phyloP scores from a whole-genome alignment of 1,284 basidiomycete species.

The Pterulicium gracile region DNA sequence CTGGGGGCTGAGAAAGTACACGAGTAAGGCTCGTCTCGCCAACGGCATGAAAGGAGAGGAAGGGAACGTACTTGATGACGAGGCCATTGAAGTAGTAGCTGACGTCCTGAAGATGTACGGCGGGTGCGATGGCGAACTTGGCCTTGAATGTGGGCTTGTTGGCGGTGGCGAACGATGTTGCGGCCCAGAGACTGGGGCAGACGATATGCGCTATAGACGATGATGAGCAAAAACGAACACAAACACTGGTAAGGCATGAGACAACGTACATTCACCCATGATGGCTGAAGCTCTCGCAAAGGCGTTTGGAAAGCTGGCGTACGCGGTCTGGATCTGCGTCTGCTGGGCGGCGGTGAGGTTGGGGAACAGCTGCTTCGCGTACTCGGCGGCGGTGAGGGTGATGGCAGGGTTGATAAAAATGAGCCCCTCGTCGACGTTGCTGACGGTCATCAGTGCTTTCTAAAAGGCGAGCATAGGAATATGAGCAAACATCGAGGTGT shows the following conservation, averaged over 20 bases:
- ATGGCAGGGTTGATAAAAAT: constrained; percentile 25
- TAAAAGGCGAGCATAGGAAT: too few species aligned
- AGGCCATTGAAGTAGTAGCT: constrained; percentile 21
- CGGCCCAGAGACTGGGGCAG: constrained; percentile 25
- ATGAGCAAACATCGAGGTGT: background rate
- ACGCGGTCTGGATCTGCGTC: constrained; percentile 16
- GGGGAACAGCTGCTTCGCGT: constrained; percentile 27
- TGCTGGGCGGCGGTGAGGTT: constrained; percentile 17
- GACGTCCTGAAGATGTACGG: constrained; percentile 21
- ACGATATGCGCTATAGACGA: constrained; percentile 24
- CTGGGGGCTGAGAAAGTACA: constrained; percentile 2
- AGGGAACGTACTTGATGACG: too few species aligned
- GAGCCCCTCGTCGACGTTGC: constrained; percentile 29
- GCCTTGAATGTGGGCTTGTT: constrained; percentile 16
- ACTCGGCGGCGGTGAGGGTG: constrained; percentile 19
- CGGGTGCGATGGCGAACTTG: constrained; percentile 28
- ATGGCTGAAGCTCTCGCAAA: constrained; percentile 24
- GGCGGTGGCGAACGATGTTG: constrained; percentile 17
- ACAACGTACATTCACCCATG: constrained; percentile 30
- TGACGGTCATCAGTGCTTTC: constrained; percentile 21
- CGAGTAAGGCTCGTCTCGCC: too few species aligned
- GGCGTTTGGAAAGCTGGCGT: constrained; percentile 19
- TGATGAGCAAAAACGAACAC: too few species aligned
- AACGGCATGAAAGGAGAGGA: too few species aligned
- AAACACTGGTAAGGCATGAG: background rate